Conservation (phyloP, 257 asterid species). For the Solanum boliviense region DNA sequence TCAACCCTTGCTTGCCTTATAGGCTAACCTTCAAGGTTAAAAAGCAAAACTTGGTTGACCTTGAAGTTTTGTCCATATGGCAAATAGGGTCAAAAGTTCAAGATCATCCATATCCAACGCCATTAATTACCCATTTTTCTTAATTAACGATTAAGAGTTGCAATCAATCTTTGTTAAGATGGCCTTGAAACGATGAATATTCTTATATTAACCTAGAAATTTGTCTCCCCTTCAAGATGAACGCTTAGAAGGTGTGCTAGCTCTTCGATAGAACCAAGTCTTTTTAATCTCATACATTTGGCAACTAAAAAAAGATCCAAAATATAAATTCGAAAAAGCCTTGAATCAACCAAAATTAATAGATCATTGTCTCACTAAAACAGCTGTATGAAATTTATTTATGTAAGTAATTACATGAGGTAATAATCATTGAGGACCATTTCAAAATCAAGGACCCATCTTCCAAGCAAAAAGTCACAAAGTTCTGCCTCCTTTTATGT, state of each 20-base stretch:
- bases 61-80: neutral
- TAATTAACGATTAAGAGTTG: no score
- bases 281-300: no score
- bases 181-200: no score
- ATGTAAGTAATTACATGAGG: neutral
- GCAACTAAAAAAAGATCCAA: no score
- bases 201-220: no score
- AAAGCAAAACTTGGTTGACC: neutral
- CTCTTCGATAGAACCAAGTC: no score
- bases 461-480: neutral
- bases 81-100: neutral
- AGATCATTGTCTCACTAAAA: neutral
- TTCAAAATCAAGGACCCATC: neutral
- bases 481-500: neutral
- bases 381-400: neutral
- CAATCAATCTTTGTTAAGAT: no score
- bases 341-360: neutral
- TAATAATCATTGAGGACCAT: neutral
- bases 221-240: rapidly evolving
- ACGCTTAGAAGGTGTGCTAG: no score
- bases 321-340: neutral
- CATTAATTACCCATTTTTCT: no score
- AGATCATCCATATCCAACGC: neutral
- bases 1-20: neutral
- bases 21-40: neutral